Percentiles rank a stretch among this genome's conserved stretches.
These are phyloP conservation scores for Suhomyces sp. DNA, from an alignment of 805 yeast genomes.

Conservation along the genomic window DNA sequence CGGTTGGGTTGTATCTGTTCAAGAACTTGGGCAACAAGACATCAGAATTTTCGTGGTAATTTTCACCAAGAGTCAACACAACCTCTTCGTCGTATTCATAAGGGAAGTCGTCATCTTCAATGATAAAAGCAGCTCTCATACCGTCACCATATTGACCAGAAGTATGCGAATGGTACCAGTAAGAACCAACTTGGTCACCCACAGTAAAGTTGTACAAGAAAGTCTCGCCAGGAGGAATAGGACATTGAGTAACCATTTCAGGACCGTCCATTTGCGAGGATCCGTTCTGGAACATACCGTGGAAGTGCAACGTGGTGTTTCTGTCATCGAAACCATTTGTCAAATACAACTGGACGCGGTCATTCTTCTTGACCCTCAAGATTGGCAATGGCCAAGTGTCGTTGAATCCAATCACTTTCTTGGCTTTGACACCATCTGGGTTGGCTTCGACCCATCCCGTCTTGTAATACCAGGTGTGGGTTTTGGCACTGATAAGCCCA, in stretches of 20 bases:
- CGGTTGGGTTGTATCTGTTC: conserved; percentile 83
- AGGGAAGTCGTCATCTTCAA: conserved; percentile 66
- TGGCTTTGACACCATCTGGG: conserved; percentile 60
- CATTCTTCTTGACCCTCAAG: conserved; percentile 73
- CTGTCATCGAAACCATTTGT: conserved; percentile 68
- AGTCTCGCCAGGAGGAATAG: conserved; percentile 75
- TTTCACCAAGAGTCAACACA: conserved; percentile 67
- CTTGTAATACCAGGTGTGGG: conserved; percentile 64
- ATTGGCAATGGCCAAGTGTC: conserved; percentile 87
- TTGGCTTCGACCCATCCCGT: conserved; percentile 62
- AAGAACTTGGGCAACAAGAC: conserved; percentile 57
- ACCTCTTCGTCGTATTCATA: conserved; percentile 81
- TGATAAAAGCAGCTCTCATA: conserved; percentile 73
- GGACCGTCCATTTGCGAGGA: conserved; percentile 88
- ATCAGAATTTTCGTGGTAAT: conserved; percentile 73
- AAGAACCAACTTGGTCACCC: conserved; percentile 79
- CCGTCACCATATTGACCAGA: conserved; percentile 93
- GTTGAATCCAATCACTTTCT: conserved; percentile 64
- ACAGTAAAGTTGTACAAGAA: conserved; percentile 86
- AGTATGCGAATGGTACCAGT: conserved; percentile 97
- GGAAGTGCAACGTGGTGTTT: conserved; percentile 86
- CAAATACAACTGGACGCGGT: conserved; percentile 67
- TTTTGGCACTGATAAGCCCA: conserved; percentile 33
- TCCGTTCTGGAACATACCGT: conserved; percentile 84
- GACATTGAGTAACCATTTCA: conserved; percentile 84